Evolutionary conservation across 2,329 filamentous ascomycete species (phyloP), one percentile per base, ranked within the genome.

Genomic region (Dendrostoma leiphaemia): DNA sequence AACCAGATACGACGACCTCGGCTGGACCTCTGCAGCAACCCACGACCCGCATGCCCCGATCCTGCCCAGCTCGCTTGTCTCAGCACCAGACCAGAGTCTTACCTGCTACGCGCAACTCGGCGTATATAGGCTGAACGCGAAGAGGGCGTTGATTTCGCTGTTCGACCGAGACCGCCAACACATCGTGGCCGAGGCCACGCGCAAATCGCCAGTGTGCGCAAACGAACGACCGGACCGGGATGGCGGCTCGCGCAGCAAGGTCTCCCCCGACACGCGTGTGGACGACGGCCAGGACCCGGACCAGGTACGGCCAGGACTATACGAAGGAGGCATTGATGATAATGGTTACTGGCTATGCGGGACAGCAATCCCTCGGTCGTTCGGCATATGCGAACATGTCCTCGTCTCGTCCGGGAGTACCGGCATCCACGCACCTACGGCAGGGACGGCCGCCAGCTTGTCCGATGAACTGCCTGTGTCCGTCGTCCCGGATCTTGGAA

Each of bases 81-180:
- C 63, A 5, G 57, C 60, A 9, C 52, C 59, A n/a, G 74, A 78
- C 50, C 60, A 67, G 9, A 65, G 66, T 48, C 68, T 83, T 41
- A 79, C 76, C 1, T 72, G 75, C 6, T 73, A 81, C 48, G 77
- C 78, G 19, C 77, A 82, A 60, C 69, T 82, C 4, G 78, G 70
- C 1, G 68, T 72, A 5, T 64, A 74, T 49, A 71, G 74, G 13
- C 65, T 80, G 4, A 67, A 71, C n/a, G 69, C 68, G 4, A 63
- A 68, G 19, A 71, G 77, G 28, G 67, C 71, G 15, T 60, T 81
- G 21, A 70, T 83, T 45, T 82, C 79, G 1, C 65, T 83, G 17
- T 81, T 83, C 56, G 79, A 80, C 58, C 65, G 64, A 4, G 67
- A 69, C 4, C 62, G 71, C 43, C 78, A 83, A 56, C 73, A 80